phyloP scores from a whole-genome alignment of 202 grass and related monocot species.

The Carex arenaria region DNA sequence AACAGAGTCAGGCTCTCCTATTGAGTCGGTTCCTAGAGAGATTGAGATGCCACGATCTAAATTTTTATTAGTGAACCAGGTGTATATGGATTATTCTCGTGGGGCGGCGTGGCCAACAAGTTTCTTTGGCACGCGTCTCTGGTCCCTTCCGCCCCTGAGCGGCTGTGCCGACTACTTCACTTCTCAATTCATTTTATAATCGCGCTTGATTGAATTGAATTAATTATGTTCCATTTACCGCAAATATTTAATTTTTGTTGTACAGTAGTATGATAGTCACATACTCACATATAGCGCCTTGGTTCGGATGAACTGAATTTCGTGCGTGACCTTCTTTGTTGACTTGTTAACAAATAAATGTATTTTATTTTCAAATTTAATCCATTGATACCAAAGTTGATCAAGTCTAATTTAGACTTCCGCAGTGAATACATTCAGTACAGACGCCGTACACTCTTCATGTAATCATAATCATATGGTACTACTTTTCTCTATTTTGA shows the following conservation, averaged over 20 bases:
- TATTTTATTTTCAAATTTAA: neutral
- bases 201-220: neutral
- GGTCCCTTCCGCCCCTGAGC: neutral
- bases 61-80: neutral
- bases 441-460: neutral
- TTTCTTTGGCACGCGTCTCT: neutral
- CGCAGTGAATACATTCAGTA: neutral
- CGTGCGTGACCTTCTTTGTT: neutral
- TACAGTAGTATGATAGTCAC: neutral
- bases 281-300: neutral
- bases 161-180: constrained; percentile 4
- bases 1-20: too few relatives aligned
- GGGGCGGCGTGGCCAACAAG: neutral
- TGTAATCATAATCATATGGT: neutral
- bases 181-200: neutral
- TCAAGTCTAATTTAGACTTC: neutral
- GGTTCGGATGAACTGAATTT: neutral
- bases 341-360: neutral
- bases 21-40: too few relatives aligned
- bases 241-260: neutral
- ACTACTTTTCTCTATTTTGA: neutral
- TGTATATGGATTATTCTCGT: neutral
- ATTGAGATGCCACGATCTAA: neutral
- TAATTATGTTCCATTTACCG: neutral
- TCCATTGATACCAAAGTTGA: too few relatives aligned